These are phyloP conservation scores for Juglanconis oblonga DNA, from an alignment of 2,329 filamentous ascomycete genomes.

Conservation along the genomic window DNA sequence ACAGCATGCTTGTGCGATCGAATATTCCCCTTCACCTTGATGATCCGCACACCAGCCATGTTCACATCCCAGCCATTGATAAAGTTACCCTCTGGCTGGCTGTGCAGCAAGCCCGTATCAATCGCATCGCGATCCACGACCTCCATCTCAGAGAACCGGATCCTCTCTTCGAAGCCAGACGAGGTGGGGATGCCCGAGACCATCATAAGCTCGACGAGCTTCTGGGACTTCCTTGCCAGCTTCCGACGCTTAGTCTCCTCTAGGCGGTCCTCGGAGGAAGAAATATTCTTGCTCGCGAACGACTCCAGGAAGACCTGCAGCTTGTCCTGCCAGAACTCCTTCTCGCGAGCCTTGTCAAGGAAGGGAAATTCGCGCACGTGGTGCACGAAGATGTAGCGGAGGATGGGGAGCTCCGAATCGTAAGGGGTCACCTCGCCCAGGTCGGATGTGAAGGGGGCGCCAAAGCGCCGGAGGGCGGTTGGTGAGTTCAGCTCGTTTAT, in stretches of 20 bases:
- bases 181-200: constrained; percentile 94
- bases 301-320: constrained; percentile 94
- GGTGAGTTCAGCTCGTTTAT: constrained; percentile 92
- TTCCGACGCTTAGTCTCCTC: constrained; percentile 96
- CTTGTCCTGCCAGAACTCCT: constrained; percentile 99
- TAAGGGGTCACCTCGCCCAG: constrained; percentile 89
- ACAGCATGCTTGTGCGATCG: constrained; percentile 89
- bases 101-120: constrained; percentile 82
- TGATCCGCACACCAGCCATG: constrained; percentile 81
- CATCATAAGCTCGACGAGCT: constrained; percentile 99
- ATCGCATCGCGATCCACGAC: constrained; percentile 92
- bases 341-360: constrained; percentile 91
- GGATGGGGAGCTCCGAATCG: constrained; percentile 88
- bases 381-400: constrained; percentile 96
- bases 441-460: constrained; percentile 90
- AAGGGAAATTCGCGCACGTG: constrained; percentile 98
- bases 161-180: constrained; percentile 95
- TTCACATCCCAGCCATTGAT: constrained; percentile 98
- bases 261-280: constrained; percentile 89
- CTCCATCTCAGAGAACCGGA: constrained; percentile 94
- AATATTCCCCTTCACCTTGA: constrained; percentile 78
- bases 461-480: constrained; percentile 90
- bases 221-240: constrained; percentile 87
- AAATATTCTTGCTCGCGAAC: constrained; percentile 95
- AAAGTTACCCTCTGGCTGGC: constrained; percentile 84